Conservation (phyloP, 768 basidiomycete genomes). For the Megacollybia marginata region DNA sequence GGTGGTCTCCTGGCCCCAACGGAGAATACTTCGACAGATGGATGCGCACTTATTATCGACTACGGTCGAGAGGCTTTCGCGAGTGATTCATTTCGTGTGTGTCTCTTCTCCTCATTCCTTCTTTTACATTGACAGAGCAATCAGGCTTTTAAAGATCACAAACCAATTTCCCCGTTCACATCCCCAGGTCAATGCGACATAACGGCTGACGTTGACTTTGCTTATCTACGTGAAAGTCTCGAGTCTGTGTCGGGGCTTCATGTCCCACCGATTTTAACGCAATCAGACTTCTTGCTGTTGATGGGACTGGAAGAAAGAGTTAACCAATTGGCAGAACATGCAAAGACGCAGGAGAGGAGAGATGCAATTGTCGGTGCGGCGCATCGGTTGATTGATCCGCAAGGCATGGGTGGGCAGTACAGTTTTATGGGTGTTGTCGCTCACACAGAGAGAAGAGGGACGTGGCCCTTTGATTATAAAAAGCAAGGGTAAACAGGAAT, state of each 20-base stretch:
- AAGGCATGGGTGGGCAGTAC: constrained; percentile 87
- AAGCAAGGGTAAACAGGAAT: no score
- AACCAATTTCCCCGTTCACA: constrained; percentile 78
- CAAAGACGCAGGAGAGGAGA: constrained; percentile 40
- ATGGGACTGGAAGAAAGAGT: constrained; percentile 73
- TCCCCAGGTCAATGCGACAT: constrained; percentile 85
- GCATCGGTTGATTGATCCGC: constrained; percentile 64
- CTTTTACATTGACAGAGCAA: background rate
- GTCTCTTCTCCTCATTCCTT: constrained; percentile 17
- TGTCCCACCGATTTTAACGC: constrained; percentile 63
- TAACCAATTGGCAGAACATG: constrained; percentile 47
- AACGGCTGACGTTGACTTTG: constrained; percentile 97
- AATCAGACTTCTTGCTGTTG: constrained; percentile 67
- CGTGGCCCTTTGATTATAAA: background rate
- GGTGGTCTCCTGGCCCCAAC: constrained; percentile 47
- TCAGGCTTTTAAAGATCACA: constrained; percentile 87
- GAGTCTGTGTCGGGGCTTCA: constrained; percentile 36
- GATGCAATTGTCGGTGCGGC: constrained; percentile 53
- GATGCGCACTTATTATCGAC: constrained; percentile 78
- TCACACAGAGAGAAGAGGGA: background rate
- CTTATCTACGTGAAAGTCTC: constrained; percentile 63
- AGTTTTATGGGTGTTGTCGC: constrained; percentile 60
- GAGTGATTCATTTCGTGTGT: constrained; percentile 74
- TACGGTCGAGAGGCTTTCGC: constrained; percentile 74
- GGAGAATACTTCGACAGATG: constrained; percentile 22